Evolutionary conservation across 768 basidiomycete species (phyloP), one percentile per base, ranked within the genome.

Genomic region (Artomyces pyxidatus): DNA sequence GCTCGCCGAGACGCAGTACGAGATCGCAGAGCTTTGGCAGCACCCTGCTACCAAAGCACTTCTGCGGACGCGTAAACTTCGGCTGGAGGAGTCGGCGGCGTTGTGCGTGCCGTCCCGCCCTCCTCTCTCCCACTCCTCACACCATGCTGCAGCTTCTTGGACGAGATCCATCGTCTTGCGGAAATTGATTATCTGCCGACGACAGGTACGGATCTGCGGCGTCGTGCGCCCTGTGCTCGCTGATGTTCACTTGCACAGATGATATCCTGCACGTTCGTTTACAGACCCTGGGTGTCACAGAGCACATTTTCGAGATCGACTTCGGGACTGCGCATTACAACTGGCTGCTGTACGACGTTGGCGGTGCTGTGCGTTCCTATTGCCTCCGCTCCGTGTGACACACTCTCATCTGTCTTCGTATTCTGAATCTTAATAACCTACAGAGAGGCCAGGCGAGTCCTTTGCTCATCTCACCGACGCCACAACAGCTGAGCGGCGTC

Each of bases 311-410:
- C 61, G 75, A 81, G 48, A 78, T 88, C 50, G 72, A 73, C 50
- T 74, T 81, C 52, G 77, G 75, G 35, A 81, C 82, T 3, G 72
- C 70, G 48, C 71, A 71, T 37, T 85, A 84, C 59, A 76, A 81
- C 46, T 90, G 88, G 87, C 76, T 80, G 49, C 69, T 90, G 48
- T 91, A 84, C 61, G 88, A 91, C 61, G 88, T 91, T 30, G 87
- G 88, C 35, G 88, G 88, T 40, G 83, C 85, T 45, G 83, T 88
- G 60, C 62, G 84, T 72, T n/a, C n/a, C n/a, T n/a, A n/a, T n/a
- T n/a, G 27, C 12, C 42, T 26, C 22, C 16, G n/a, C n/a, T n/a
- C n/a, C n/a, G n/a, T n/a, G n/a, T n/a, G n/a, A n/a, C n/a, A n/a
- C n/a, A n/a, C 21, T 14, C 23, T 37, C 37, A n/a, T 25, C 14